Conservation (phyloP, 108 stramenopile species). For the Skeletonema costatum region DNA sequence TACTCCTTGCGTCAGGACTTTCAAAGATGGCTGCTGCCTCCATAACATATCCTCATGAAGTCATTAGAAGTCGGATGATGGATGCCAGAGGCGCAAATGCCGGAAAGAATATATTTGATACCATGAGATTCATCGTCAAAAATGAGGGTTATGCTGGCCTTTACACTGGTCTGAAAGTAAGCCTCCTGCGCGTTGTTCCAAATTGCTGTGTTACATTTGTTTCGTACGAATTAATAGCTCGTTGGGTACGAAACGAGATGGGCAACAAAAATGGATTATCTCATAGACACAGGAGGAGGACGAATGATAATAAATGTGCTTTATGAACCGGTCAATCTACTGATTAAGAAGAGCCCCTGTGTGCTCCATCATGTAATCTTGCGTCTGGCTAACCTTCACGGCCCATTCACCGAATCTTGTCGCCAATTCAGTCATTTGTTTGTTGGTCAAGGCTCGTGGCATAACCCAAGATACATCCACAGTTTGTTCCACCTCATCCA, state of each 20-base stretch:
- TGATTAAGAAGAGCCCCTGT: slow-evolving; percentile 40
- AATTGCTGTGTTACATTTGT: slow-evolving; percentile 91
- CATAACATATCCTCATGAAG: slow-evolving; percentile 92
- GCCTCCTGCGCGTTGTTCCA: slow-evolving; percentile 83
- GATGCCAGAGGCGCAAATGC: slow-evolving; percentile 61
- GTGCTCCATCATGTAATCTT: slow-evolving; percentile 74
- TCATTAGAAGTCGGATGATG: slow-evolving; percentile 88
- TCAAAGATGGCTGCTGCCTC: slow-evolving; percentile 84
- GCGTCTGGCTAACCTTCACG: slow-evolving; percentile 66
- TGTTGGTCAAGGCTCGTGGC: slow-evolving; percentile 90
- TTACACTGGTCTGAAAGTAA: slow-evolving; percentile 82
- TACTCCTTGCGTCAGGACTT: slow-evolving; percentile 74
- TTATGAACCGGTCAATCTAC: slow-evolving; percentile 1
- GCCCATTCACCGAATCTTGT: slow-evolving; percentile 88
- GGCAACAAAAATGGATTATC: slow-evolving; percentile 10
- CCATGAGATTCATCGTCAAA: slow-evolving; percentile 52
- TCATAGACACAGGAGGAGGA: background rate
- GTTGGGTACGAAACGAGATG: slow-evolving; percentile 64
- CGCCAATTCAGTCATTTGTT: slow-evolving; percentile 81
- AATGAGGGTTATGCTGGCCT: slow-evolving; percentile 77
- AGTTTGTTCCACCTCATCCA: slow-evolving; percentile 88
- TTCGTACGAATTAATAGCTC: slow-evolving; percentile 80
- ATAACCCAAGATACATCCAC: slow-evolving; percentile 97
- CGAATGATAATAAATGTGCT: background rate
- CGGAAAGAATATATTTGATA: slow-evolving; percentile 47